A percentile compares a stretch with the other conserved stretches of the same genome.
These are phyloP conservation scores for Aureobasidium sp. DNA, from an alignment of 2,329 filamentous ascomycete genomes.

Conservation along the genomic window DNA sequence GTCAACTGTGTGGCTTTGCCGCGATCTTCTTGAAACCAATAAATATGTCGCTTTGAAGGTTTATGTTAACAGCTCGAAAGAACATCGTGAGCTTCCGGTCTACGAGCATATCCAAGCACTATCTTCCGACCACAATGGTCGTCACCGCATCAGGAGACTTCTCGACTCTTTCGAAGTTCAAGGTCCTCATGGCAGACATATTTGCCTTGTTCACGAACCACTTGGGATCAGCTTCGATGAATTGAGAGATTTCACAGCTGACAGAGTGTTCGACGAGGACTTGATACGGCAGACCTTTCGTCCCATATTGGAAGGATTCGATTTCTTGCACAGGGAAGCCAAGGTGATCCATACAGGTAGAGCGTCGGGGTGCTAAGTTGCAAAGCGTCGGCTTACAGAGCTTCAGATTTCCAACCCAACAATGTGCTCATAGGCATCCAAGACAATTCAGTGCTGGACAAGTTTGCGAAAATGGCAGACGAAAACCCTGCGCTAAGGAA, in stretches of 20 bases:
- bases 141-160: slow-evolving; percentile 26
- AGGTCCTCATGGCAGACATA: slow-evolving; percentile 28
- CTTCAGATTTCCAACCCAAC: slow-evolving; percentile 23
- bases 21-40: slow-evolving; percentile 25
- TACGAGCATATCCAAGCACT: slow-evolving; percentile 24
- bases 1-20: slow-evolving; percentile 38
- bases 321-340: slow-evolving; percentile 23
- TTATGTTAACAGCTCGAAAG: slow-evolving; percentile 24
- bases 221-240: slow-evolving; percentile 33
- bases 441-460: slow-evolving; percentile 12
- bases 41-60: slow-evolving; percentile 30
- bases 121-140: slow-evolving; percentile 23
- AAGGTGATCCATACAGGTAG: slow-evolving; percentile 25
- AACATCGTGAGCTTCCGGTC: slow-evolving; percentile 26
- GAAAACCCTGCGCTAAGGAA: slow-evolving; percentile 20
- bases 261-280: slow-evolving; percentile 12
- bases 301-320: slow-evolving; percentile 22
- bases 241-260: slow-evolving; percentile 24
- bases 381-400: background rate
- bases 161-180: slow-evolving; percentile 30
- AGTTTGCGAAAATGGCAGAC: background rate
- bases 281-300: background rate
- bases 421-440: slow-evolving; percentile 24
- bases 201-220: slow-evolving; percentile 29
- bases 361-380: background rate